These are phyloP conservation scores for Cenchrus fungigraminus DNA, from an alignment of 176 grass and related monocot species.

Conservation along the genomic window DNA sequence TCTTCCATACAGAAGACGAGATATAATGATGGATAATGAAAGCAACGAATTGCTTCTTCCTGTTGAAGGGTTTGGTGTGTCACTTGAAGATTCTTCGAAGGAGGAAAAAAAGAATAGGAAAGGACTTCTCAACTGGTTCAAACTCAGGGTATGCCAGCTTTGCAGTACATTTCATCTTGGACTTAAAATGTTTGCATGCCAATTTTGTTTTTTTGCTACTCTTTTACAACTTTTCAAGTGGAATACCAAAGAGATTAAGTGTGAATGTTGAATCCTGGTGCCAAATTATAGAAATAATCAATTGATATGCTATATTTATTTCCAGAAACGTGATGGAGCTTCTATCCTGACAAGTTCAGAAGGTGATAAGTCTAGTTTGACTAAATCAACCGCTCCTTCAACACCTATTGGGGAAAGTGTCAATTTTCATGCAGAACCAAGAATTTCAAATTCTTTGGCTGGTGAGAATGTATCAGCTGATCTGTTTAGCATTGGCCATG, in stretches of 20 bases:
- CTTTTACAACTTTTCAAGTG: conserved; percentile 12
- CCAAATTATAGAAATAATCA: conserved; percentile 20
- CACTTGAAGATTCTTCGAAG: conserved; percentile 83
- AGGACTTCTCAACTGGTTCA: conserved; percentile 99
- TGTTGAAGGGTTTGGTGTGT: conserved; percentile 78
- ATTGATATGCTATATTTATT: conserved; percentile 18
- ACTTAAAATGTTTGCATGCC: not conserved
- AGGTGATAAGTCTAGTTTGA: conserved; percentile 84
- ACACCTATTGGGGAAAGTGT: conserved; percentile 82
- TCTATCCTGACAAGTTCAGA: conserved; percentile 78
- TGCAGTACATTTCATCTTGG: not conserved
- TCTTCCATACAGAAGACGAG: conserved; percentile 93
- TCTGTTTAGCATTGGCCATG: conserved; percentile 66
- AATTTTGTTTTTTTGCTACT: not conserved
- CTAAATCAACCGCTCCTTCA: conserved; percentile 78
- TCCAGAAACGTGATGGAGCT: conserved; percentile 73
- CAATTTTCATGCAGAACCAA: conserved; percentile 73
- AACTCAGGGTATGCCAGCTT: conserved; percentile 70
- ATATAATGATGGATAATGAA: conserved; percentile 89
- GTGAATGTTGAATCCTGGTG: not conserved
- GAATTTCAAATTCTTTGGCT: conserved; percentile 76
- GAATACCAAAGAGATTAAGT: not conserved
- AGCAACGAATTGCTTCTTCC: conserved; percentile 79
- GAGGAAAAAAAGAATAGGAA: conserved; percentile 94
- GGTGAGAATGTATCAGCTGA: conserved; percentile 71